Percentiles rank a stretch among this genome's conserved stretches.
phyloP scores from a whole-genome alignment of 2,329 filamentous ascomycete species.

The Fusarium udum region DNA sequence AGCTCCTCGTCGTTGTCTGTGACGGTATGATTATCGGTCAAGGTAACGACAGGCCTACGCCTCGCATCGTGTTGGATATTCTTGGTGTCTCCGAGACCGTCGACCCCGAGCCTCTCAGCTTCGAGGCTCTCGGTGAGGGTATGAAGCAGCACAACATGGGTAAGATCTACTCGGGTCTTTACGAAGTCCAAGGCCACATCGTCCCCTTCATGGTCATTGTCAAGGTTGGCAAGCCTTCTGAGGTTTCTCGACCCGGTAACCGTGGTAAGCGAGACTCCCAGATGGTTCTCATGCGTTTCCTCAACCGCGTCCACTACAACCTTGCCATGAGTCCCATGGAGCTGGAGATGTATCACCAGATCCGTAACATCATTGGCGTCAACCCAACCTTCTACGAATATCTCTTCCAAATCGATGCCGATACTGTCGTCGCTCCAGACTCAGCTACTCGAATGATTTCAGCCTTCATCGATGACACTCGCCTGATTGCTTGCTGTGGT shows the following conservation, averaged over 20 bases:
- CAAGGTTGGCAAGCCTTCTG: conserved; percentile 97
- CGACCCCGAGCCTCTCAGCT: conserved; percentile 94
- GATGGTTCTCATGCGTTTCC: conserved; percentile 98
- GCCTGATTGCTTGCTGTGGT: conserved; percentile 92
- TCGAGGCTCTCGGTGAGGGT: conserved; percentile 94
- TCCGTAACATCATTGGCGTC: conserved; percentile 97
- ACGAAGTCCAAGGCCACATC: conserved; percentile 97
- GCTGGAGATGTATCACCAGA: conserved; percentile 98
- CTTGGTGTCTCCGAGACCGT: conserved; percentile 92
- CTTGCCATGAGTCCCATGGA: conserved; percentile 95
- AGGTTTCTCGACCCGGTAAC: conserved; percentile 94
- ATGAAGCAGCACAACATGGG: conserved; percentile 99
- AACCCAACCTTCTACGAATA: conserved; percentile 99
- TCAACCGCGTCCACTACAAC: conserved; percentile 99
- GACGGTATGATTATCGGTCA: conserved; percentile 99
- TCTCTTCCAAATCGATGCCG: conserved; percentile 94
- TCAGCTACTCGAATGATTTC: conserved; percentile 92
- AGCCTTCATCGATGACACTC: conserved; percentile 89
- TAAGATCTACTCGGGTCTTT: conserved; percentile 96
- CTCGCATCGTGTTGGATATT: conserved; percentile 96
- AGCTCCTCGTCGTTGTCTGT: conserved; percentile 90
- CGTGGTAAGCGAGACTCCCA: conserved; percentile 99
- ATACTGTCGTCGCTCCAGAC: conserved; percentile 91
- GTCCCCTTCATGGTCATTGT: conserved; percentile 97
- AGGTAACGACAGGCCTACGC: conserved; percentile 95